A percentile compares a stretch with the other conserved stretches of the same genome.
Conservation (phyloP, 2,329 filamentous ascomycete species). For the Penicillium sp. region DNA sequence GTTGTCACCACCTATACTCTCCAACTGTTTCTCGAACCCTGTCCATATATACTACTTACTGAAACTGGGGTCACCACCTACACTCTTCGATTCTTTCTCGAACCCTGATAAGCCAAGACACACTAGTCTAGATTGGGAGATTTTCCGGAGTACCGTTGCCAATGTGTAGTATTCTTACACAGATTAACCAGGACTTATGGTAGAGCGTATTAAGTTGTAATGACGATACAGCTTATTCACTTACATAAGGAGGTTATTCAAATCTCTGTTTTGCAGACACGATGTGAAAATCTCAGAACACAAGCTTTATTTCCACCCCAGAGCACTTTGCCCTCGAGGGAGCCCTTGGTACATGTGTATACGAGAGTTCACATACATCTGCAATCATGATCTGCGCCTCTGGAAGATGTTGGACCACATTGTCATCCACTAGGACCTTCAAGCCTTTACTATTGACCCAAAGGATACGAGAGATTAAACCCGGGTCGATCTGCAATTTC, state of each 20-base stretch:
- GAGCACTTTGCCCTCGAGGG: not conserved
- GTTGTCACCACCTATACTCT: too few relatives aligned
- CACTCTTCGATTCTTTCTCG: not conserved
- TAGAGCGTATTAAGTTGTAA: too few relatives aligned
- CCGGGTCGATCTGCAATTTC: constrained; percentile 74
- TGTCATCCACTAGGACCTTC: constrained; percentile 73
- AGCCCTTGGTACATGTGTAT: constrained; percentile 38
- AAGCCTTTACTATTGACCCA: constrained; percentile 69
- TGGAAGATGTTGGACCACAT: too few relatives aligned
- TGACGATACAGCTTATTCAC: too few relatives aligned
- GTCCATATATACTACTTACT: not conserved
- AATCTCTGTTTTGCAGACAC: too few relatives aligned
- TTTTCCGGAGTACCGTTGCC: too few relatives aligned
- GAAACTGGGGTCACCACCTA: not conserved
- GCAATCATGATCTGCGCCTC: too few relatives aligned
- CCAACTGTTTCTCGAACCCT: too few relatives aligned
- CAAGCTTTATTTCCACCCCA: not conserved
- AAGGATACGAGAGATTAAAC: constrained; percentile 60
- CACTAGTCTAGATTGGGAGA: not conserved
- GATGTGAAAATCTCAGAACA: not conserved
- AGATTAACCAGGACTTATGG: too few relatives aligned
- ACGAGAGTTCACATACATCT: too few relatives aligned
- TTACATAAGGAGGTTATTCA: too few relatives aligned
- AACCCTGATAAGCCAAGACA: not conserved
- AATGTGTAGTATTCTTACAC: too few relatives aligned